phyloP scores from a whole-genome alignment of 2,329 filamentous ascomycete species.

The Aspergillus thermomutatus region DNA sequence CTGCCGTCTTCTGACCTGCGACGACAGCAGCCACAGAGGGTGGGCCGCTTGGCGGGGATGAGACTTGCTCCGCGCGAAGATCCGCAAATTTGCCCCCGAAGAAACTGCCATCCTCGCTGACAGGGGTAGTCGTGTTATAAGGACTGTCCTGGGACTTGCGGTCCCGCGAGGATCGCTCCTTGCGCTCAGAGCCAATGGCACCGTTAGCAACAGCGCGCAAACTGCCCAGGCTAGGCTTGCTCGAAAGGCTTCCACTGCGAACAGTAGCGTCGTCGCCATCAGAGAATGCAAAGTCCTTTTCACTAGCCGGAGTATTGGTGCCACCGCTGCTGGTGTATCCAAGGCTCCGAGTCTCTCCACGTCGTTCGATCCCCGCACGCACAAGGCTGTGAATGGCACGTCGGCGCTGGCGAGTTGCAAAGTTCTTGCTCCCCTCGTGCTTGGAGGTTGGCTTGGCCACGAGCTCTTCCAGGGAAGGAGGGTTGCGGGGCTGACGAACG shows the following conservation, averaged over 20 bases:
- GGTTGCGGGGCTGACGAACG: conserved; percentile 85
- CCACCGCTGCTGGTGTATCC: conserved; percentile 63
- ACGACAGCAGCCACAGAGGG: conserved; percentile 41
- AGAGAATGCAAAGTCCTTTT: conserved; percentile 67
- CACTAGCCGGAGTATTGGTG: conserved; percentile 86
- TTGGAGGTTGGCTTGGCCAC: conserved; percentile 85
- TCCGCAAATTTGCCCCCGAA: conserved; percentile 56
- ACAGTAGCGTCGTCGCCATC: conserved; percentile 71
- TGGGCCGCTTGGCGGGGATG: conserved; percentile 28
- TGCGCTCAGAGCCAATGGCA: conserved; percentile 83
- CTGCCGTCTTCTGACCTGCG: conserved; percentile 54
- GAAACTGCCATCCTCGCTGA: conserved; percentile 57
- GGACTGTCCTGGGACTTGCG: conserved; percentile 51
- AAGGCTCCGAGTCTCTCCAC: conserved; percentile 66
- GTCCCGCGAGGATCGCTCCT: conserved; percentile 62
- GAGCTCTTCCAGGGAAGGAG: conserved; percentile 87
- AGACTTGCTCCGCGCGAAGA: conserved; percentile 39
- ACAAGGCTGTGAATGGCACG: conserved; percentile 90
- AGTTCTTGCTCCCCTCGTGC: conserved; percentile 95
- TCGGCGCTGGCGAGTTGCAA: conserved; percentile 85
- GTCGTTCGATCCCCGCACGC: conserved; percentile 81
- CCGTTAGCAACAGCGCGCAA: conserved; percentile 75
- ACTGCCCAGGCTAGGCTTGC: conserved; percentile 69
- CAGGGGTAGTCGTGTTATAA: conserved; percentile 61
- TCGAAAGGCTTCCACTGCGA: conserved; percentile 77